Base-by-base conservation (phyloP, 148 eudicot species). In the Chenopodium album region DNA sequence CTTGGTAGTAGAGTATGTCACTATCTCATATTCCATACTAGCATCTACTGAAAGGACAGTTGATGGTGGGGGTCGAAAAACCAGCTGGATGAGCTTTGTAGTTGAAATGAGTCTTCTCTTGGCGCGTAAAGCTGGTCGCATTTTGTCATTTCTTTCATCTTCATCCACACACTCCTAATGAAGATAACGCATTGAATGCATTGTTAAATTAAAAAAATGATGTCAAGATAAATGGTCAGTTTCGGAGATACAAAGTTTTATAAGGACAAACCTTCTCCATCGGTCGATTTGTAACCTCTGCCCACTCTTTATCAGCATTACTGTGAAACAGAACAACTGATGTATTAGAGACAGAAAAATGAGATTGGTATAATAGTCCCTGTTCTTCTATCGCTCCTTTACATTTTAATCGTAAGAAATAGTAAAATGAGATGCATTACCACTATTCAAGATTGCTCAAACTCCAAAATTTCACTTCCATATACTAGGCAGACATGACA, bases 41-140 rank as follows among this genome's bases (percentile, higher is more conserved):
- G 90, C 87, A 83, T 89, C 87, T 44, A 85, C 89, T 41, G 81
- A 85, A 72, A 91, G 89, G 82, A 91, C 59, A 71, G 69, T 83
- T 59, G 84, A 84, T 66, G 91, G 86, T 44, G 92, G 83, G 78
- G 94, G 91, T 64, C 65, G 84, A 74, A 91, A 87, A 66, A 92
- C 68, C 78, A 85, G 90, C 85, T 92, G 97, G 90, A 91, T 87
- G 64, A 92, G 92, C 78, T 92, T 89, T 73, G 92, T 87, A 31
- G 90, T 85, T 20, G 71, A 77, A 46, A 81, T 78, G 80, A 92
- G 90, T 67, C 97, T 89, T 82, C 81, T 91, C 84, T 85, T 91
- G 59, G 87, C 79, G 73, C 81, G 78, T 34, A 71, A 46, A 56
- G 81, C 69, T 59, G 85, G 84, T 44, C n/a, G 76, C 65, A 83